Evolutionary conservation across 2,329 filamentous ascomycete genomes (phyloP), one percentile per base, ranked within the genome.

Genomic region (Microsporum ferrugineum): DNA sequence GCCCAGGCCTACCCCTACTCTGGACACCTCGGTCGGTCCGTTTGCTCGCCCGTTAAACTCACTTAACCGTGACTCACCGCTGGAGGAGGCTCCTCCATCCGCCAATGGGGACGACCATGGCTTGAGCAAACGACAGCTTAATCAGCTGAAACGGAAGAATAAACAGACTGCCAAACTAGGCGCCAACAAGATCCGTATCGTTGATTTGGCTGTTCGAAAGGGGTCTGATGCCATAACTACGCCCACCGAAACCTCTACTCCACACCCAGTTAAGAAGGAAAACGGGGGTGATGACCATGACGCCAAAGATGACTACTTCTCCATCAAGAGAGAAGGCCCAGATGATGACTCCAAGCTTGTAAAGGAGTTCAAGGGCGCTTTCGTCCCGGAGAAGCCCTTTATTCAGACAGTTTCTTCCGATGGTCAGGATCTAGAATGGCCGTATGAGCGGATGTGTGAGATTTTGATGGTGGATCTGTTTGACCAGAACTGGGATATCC

Each of bases 381-480:
- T 85, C 2, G 78, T 89, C 7, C 84, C 88, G 1, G 89, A 96
- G 71, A 94, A 96, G 72, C 90, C 92, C 0, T 84, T 94, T 61
- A 82, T 97, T 61, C 86, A 95, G 71, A 81, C 85, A 1, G 23
- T 17, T 34, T 89, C 95, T 62, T 82, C 87, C 12, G 84, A 87
- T 66, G 82, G 88, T 62, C 84, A 92, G 68, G 90, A 91, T 1
- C 80, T 83, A 2, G 89, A 95, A 71, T 99, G 94, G 94, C 94
- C 94, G 0, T 96, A 89, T 69, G 91, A 96, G 69, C 85, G 90
- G 59, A 83, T 99, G 39, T 96, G 91, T 72, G 94, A 97, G 64
- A 94, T 96, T 68, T 82, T 99, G 62, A 92, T 89, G 69, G 82
- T 97, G 38, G 94, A 99, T 71, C 80, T 99, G 0, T 97, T 99